Percentiles rank a stretch among this genome's conserved stretches.
These are phyloP conservation scores for Amniculicola lignicola DNA, from an alignment of 495 filamentous ascomycete genomes.

Conservation along the genomic window DNA sequence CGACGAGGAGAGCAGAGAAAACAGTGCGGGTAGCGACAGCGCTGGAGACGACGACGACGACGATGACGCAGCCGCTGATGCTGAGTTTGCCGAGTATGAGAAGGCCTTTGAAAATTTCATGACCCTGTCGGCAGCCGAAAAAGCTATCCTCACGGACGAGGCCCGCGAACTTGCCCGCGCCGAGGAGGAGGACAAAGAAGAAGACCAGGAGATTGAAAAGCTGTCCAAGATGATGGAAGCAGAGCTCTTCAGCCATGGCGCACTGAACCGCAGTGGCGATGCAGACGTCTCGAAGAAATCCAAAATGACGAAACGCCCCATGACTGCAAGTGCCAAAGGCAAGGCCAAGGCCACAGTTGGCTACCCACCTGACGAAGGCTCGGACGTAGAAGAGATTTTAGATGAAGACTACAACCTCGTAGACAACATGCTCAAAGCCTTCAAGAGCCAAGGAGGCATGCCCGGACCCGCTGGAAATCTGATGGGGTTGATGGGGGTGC, in stretches of 20 bases:
- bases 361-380: conserved; percentile 36
- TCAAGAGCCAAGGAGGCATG: conserved; percentile 82
- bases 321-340: conserved; percentile 25
- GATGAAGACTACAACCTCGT: conserved; percentile 83
- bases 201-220: conserved; percentile 61
- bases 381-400: conserved; percentile 52
- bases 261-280: conserved; percentile 59
- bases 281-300: neutral
- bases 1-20: conserved; percentile 1
- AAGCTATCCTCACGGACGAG: conserved; percentile 15
- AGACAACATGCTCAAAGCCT: conserved; percentile 86
- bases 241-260: conserved; percentile 75
- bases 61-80: conserved; percentile 25
- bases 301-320: conserved; percentile 2
- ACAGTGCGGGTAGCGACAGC: too few relatives aligned
- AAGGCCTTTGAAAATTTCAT: conserved; percentile 59
- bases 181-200: conserved; percentile 37
- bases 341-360: conserved; percentile 29
- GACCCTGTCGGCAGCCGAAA: conserved; percentile 22
- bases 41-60: conserved; percentile 45
- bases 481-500: conserved; percentile 77
- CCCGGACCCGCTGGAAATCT: conserved; percentile 83
- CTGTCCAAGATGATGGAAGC: conserved; percentile 74
- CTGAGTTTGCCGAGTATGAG: conserved; percentile 65
- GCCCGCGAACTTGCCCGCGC: conserved; percentile 18